Conservation (phyloP, 2,329 filamentous ascomycete species). For the Drechslera avenae region DNA sequence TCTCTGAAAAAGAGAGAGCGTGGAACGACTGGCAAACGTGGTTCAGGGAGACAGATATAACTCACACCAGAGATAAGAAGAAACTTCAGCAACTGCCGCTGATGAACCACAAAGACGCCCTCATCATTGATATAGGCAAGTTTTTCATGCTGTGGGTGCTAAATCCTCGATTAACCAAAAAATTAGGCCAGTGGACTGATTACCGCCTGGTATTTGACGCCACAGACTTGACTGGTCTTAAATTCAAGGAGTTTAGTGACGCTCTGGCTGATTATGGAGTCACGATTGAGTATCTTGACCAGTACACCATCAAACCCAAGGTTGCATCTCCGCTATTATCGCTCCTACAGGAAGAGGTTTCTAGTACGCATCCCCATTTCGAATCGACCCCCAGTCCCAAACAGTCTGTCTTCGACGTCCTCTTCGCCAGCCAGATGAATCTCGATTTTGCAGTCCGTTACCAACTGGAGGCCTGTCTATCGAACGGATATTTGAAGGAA, state of each 20-base stretch:
- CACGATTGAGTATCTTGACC: slow-evolving; percentile 50
- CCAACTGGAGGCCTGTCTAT: slow-evolving; percentile 92
- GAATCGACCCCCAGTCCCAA: slow-evolving; percentile 2
- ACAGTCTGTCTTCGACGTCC: slow-evolving; percentile 31
- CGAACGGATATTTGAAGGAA: slow-evolving; percentile 76
- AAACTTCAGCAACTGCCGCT: slow-evolving; percentile 27
- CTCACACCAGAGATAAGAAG: slow-evolving; percentile 46
- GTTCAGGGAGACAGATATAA: slow-evolving; percentile 68
- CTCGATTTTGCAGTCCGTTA: slow-evolving; percentile 74
- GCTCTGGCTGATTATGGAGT: slow-evolving; percentile 77
- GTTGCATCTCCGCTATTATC: slow-evolving; percentile 25
- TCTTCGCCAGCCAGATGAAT: slow-evolving; percentile 37
- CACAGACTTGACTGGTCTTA: slow-evolving; percentile 33
- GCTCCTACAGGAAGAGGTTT: slow-evolving; percentile 39
- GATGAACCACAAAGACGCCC: slow-evolving; percentile 50
- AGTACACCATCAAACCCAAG: slow-evolving; percentile 50
- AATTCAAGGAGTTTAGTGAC: slow-evolving; percentile 54
- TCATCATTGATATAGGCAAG: slow-evolving; percentile 65
- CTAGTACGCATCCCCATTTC: slow-evolving; percentile 30
- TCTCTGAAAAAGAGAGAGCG: slow-evolving; percentile 29
- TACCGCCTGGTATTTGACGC: slow-evolving; percentile 59
- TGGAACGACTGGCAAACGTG: slow-evolving; percentile 65
- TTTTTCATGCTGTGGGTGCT: neutral
- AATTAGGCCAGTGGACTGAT: slow-evolving; percentile 64
- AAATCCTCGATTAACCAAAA: neutral